Conservation (phyloP, 805 yeast genomes). For the Metschnikowia bowlesiae region DNA sequence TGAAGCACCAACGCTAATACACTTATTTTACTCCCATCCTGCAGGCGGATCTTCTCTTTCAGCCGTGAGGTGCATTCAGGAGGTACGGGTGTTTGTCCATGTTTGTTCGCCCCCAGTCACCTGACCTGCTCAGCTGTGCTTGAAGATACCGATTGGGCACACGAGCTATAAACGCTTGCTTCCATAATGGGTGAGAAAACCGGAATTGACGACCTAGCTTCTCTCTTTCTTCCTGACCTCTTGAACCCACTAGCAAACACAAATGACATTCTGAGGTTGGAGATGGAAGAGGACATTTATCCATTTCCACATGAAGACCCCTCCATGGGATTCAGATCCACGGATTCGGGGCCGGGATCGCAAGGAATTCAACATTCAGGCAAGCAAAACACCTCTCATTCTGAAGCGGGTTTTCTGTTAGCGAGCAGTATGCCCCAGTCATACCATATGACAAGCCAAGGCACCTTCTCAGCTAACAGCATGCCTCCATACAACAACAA, state of each 20-base stretch:
- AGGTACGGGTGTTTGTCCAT: not conserved
- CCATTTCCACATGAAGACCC: slow-evolving; percentile 1
- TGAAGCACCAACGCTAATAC: not conserved
- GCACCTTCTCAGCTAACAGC: not conserved
- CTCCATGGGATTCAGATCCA: not conserved
- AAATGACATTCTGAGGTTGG: not conserved
- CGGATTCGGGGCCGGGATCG: not conserved
- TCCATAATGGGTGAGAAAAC: slow-evolving; percentile 16
- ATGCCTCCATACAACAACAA: not conserved
- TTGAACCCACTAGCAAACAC: slow-evolving; percentile 20
- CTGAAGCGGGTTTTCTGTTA: not conserved
- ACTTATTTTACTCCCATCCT: not conserved
- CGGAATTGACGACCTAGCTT: slow-evolving; percentile 37
- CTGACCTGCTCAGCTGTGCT: not conserved
- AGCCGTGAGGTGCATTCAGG: not conserved
- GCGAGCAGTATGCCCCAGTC: not conserved
- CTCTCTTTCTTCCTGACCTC: slow-evolving; percentile 39
- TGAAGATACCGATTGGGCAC: not conserved
- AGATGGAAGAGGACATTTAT: slow-evolving; percentile 1
- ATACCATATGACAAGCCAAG: not conserved
- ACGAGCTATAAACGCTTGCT: not conserved
- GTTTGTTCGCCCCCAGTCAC: not conserved
- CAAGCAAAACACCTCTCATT: not conserved
- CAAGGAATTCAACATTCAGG: not conserved
- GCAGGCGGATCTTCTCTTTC: not conserved